phyloP scores from a whole-genome alignment of 371 early-diverging fungal genomes.

The Mucor sp. region DNA sequence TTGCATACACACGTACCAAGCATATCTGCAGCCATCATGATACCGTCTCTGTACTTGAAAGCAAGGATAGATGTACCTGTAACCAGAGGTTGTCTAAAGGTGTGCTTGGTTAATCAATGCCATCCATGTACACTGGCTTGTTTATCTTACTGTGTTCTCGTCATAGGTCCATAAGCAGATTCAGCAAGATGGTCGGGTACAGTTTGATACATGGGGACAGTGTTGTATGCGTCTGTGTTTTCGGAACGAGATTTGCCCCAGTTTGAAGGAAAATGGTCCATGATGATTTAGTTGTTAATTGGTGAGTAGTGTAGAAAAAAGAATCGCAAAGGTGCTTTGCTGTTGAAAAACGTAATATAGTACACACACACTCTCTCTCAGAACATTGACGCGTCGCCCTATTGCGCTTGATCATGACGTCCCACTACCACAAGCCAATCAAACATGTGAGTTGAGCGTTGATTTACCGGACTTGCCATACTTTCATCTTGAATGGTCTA shows the following conservation, averaged over 20 bases:
- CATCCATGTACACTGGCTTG: background rate
- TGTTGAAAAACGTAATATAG: conserved; percentile 2
- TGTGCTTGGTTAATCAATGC: background rate
- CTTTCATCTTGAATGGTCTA: background rate
- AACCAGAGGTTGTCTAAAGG: conserved; percentile 81
- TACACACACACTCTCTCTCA: background rate
- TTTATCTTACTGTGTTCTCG: conserved; percentile 61
- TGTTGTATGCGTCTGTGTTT: conserved; percentile 61
- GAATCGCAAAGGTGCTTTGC: background rate
- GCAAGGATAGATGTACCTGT: conserved; percentile 97
- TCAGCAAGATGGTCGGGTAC: conserved; percentile 43
- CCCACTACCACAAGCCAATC: background rate
- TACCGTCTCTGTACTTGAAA: conserved; percentile 95
- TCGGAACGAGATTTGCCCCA: conserved; percentile 83
- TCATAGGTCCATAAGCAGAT: conserved; percentile 55
- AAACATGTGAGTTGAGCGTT: background rate
- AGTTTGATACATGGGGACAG: conserved; percentile 56
- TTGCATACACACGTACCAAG: conserved; percentile 57
- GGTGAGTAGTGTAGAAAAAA: background rate
- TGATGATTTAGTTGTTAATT: conserved; percentile 24
- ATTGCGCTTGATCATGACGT: conserved; percentile 3
- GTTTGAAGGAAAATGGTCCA: conserved; percentile 82
- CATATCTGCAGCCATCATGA: conserved; percentile 97
- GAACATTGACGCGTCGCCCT: conserved; percentile 5
- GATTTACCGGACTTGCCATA: background rate